A percentile compares a stretch with the other conserved stretches of the same genome.
Evolutionary conservation across 345 rosid species (phyloP).

Genomic region (Lumnitzera littorea): DNA sequence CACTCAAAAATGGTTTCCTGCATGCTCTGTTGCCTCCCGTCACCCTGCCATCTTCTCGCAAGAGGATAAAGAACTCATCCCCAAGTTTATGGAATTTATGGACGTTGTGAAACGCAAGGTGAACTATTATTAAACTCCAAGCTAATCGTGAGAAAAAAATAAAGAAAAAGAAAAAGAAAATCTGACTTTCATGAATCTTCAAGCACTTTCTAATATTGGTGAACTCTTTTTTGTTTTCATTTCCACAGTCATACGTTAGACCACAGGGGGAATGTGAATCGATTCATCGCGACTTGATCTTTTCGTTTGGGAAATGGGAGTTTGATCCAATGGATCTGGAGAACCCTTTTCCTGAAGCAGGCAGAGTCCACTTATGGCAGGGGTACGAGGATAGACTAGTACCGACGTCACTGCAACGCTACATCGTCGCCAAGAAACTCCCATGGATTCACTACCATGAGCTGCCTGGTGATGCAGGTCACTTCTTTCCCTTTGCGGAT

Average conservation of each 20-base stretch:
- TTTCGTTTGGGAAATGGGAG: conserved; percentile 53
- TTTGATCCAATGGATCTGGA: conserved; percentile 45
- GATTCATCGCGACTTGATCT: conserved; percentile 38
- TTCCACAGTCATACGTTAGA: conserved; percentile 17
- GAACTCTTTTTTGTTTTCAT: background rate
- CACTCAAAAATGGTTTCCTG: too few species aligned
- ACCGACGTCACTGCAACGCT: conserved; percentile 46
- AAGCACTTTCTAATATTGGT: too few species aligned
- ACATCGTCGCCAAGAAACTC: conserved; percentile 28
- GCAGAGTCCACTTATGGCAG: conserved; percentile 57
- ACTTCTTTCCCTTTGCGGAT: conserved; percentile 33
- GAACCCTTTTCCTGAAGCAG: conserved; percentile 34
- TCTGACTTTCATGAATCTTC: too few species aligned
- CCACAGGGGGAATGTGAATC: conserved; percentile 59
- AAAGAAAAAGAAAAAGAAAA: background rate
- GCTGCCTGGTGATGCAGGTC: conserved; percentile 50
- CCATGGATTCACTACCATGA: conserved; percentile 62
- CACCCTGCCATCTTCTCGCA: too few species aligned
- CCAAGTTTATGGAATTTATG: too few species aligned
- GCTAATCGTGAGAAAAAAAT: background rate
- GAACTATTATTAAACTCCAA: too few species aligned
- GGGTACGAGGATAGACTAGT: conserved; percentile 48
- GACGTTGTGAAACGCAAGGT: too few species aligned
- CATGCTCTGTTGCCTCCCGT: too few species aligned
- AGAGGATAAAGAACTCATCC: too few species aligned